These are phyloP conservation scores for Dorcoceras hygrometricum DNA, from an alignment of 257 asterid genomes.

Conservation along the genomic window DNA sequence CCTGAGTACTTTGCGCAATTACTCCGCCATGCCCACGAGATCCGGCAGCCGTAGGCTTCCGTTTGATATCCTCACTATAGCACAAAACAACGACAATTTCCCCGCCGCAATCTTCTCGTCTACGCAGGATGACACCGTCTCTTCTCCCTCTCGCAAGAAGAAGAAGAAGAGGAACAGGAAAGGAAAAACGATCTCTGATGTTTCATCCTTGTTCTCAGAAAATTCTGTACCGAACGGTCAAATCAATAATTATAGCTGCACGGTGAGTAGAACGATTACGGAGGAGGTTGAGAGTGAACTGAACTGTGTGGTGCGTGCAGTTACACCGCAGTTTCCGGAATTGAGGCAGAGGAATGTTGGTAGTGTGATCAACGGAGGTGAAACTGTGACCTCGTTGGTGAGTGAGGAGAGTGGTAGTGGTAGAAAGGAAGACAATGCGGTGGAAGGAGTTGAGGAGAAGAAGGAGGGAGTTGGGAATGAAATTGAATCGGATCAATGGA, in stretches of 20 bases:
- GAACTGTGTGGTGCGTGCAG: slow-evolving; percentile 34
- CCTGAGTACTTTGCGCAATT: slow-evolving; percentile 13
- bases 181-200: slow-evolving; percentile 26
- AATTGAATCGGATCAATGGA: slow-evolving; percentile 27
- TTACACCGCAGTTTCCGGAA: slow-evolving; percentile 45
- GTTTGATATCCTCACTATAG: slow-evolving; percentile 51
- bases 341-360: slow-evolving; percentile 86
- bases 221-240: slow-evolving; percentile 32
- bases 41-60: slow-evolving; percentile 57
- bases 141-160: slow-evolving; percentile 35
- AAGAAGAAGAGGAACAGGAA: slow-evolving; percentile 47
- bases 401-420: slow-evolving; percentile 40
- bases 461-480: slow-evolving; percentile 27
- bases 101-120: slow-evolving; percentile 24
- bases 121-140: slow-evolving; percentile 23
- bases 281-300: slow-evolving; percentile 43
- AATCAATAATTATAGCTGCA: slow-evolving; percentile 32
- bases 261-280: slow-evolving; percentile 37
- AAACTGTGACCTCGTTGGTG: slow-evolving; percentile 32
- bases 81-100: slow-evolving; percentile 37
- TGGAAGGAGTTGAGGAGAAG: slow-evolving; percentile 36
- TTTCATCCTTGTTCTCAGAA: slow-evolving; percentile 26
- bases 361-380: slow-evolving; percentile 39
- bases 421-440: slow-evolving; percentile 28
- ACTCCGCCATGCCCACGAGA: slow-evolving; percentile 49